Percentiles rank a stretch among this genome's conserved stretches.
phyloP scores from a whole-genome alignment of 768 basidiomycete genomes.

The Pleurotus salmoneostramineus region DNA sequence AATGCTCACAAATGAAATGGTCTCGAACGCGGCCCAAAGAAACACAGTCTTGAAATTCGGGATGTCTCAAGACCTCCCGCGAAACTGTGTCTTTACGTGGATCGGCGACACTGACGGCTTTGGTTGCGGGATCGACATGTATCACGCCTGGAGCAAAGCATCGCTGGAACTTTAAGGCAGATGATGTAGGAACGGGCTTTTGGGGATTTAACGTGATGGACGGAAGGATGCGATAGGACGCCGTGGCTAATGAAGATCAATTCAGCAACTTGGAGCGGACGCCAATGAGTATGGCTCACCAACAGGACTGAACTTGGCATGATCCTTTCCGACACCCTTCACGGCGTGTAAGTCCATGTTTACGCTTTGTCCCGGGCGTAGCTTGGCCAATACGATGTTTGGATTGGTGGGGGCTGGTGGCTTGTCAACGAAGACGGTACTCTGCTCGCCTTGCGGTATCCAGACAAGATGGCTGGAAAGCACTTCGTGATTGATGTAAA shows the following conservation, averaged over 20 bases:
- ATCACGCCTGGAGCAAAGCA: constrained; percentile 90
- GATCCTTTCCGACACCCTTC: constrained; percentile 91
- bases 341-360: constrained; percentile 86
- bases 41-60: constrained; percentile 83
- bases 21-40: constrained; percentile 84
- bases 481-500: constrained; percentile 73
- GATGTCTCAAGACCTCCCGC: constrained; percentile 88
- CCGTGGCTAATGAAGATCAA: constrained; percentile 60
- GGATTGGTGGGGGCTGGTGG: constrained; percentile 67
- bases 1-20: constrained; percentile 82
- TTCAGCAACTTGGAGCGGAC: not conserved
- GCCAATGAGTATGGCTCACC: constrained; percentile 41
- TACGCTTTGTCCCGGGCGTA: constrained; percentile 87
- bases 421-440: constrained; percentile 43
- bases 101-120: constrained; percentile 56
- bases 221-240: constrained; percentile 91
- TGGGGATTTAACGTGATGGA: constrained; percentile 60
- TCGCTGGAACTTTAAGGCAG: constrained; percentile 75
- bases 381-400: constrained; percentile 86
- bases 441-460: constrained; percentile 83
- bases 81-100: constrained; percentile 87
- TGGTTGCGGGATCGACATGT: constrained; percentile 51
- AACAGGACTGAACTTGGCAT: constrained; percentile 96
- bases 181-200: constrained; percentile 73
- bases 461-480: constrained; percentile 67